Evolutionary conservation across 371 early-diverging fungal species (phyloP), one percentile per base, ranked within the genome.

Genomic region (Mortierella sp.): DNA sequence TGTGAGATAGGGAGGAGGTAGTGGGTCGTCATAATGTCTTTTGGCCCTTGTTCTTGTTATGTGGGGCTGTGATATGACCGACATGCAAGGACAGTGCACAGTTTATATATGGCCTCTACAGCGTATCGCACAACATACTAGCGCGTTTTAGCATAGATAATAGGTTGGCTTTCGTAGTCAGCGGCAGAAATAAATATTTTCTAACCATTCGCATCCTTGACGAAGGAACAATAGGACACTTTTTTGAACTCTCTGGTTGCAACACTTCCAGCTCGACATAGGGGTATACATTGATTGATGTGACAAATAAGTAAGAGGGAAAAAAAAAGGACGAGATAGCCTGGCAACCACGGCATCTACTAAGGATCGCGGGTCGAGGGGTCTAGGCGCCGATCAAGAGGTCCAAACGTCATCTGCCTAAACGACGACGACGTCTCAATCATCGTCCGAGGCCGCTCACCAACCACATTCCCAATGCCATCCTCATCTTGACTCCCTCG

Each of bases 331-430:
- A 56, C 27, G 58, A 12, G 7, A 58, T 58, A n/a, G 4, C 29
- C 58, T 12, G 12, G 12, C 60, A 14, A 55, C 51, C 41, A 46
- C 11, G 14, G 12, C 4, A 51, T 21, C n/a, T 74, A 38, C 16
- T 21, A 38, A 21, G 51, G 75, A 65, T 51, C 38, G 14, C 43
- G 63, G 2, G 11, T 16, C 12, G 49, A n/a, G 0, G 11, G 54
- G n/a, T 43, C 55, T 1, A 43, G 24, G 24, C 60, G 43, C 24
- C 16, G 18, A 12, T 63, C 71, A 14, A 49, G 21, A 24, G 74
- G 65, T 1, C 81, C 77, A 2, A 77, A 27, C 0, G 71, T 74
- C 32, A 70, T 78, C 49, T 78, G 83, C 32, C 75, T 32, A 51
- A 6, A 51, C 63, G 63, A 43, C 8, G 79, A 56, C 2, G 56